Evolutionary conservation across 2,329 filamentous ascomycete species (phyloP).

Genomic region (Knufia petricola): DNA sequence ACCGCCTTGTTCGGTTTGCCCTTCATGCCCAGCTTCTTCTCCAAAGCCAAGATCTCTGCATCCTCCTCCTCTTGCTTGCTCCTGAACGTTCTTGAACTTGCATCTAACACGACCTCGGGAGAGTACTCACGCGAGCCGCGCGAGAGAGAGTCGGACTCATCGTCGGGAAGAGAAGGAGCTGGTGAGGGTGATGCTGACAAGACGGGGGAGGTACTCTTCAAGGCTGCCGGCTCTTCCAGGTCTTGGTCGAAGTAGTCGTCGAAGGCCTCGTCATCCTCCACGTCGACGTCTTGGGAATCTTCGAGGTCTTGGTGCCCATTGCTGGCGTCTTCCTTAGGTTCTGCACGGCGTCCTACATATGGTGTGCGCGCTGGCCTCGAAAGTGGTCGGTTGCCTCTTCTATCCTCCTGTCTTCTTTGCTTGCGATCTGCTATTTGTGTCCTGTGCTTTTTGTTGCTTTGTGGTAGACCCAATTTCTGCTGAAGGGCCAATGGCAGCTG

Average conservation of each 20-base stretch:
- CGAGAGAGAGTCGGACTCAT: neutral
- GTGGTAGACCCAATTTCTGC: constrained; percentile 17
- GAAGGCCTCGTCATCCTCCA: too few relatives aligned
- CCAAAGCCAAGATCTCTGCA: constrained; percentile 74
- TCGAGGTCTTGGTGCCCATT: neutral
- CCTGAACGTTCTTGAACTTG: constrained; percentile 37
- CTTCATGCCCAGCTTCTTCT: constrained; percentile 75
- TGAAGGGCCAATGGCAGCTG: constrained; percentile 19
- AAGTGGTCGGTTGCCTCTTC: neutral
- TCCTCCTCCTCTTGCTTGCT: constrained; percentile 69
- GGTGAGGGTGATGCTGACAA: constrained; percentile 11
- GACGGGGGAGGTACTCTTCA: too few relatives aligned
- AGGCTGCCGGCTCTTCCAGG: constrained; percentile 20
- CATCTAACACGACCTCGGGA: constrained; percentile 20
- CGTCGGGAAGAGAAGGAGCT: constrained; percentile 1
- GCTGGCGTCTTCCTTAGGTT: too few relatives aligned
- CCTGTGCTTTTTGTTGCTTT: neutral
- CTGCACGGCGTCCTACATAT: too few relatives aligned
- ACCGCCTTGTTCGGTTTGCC: constrained; percentile 64
- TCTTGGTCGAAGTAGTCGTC: neutral
- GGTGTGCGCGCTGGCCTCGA: too few relatives aligned
- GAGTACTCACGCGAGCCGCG: constrained; percentile 15
- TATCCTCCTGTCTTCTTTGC: neutral
- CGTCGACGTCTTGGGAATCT: too few relatives aligned
- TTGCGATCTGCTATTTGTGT: constrained; percentile 7